Conservation (phyloP, 805 yeast genomes). For the Ogataea populi-albae region DNA sequence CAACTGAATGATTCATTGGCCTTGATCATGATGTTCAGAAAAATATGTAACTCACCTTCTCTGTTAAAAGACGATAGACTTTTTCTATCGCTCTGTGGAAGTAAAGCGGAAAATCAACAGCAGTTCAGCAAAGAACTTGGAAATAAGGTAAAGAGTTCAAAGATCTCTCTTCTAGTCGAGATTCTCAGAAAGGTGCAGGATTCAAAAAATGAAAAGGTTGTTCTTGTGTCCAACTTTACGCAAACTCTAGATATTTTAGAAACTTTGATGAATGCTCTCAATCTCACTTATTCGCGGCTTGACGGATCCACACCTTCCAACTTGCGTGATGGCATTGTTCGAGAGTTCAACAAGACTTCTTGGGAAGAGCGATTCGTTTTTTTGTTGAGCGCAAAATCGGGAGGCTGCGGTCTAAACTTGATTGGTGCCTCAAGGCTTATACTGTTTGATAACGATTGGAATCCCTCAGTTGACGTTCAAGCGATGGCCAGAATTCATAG, state of each 20-base stretch:
- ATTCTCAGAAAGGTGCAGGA: conserved; percentile 49
- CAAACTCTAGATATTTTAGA: conserved; percentile 80
- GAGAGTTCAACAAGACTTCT: conserved; percentile 56
- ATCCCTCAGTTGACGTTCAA: conserved; percentile 87
- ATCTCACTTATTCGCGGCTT: conserved; percentile 55
- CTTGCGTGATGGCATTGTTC: conserved; percentile 63
- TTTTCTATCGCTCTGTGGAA: conserved; percentile 33
- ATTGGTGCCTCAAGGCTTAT: conserved; percentile 87
- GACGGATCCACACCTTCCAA: conserved; percentile 83
- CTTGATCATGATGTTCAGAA: conserved; percentile 70
- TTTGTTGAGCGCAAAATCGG: conserved; percentile 82
- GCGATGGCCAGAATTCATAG: conserved; percentile 95
- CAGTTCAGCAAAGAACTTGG: conserved; percentile 30
- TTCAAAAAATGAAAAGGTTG: conserved; percentile 64
- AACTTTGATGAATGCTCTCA: conserved; percentile 45
- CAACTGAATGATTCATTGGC: conserved; percentile 50
- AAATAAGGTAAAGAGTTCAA: conserved; percentile 50
- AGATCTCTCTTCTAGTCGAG: conserved; percentile 56
- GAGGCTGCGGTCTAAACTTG: conserved; percentile 89
- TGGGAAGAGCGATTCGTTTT: conserved; percentile 53
- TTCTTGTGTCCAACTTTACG: conserved; percentile 83
- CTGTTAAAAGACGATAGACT: conserved; percentile 50
- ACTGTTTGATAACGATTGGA: conserved; percentile 94
- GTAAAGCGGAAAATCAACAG: conserved; percentile 19
- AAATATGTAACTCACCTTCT: conserved; percentile 80